Conservation (phyloP, 495 filamentous ascomycete genomes). For the Daldinia concentrica region DNA sequence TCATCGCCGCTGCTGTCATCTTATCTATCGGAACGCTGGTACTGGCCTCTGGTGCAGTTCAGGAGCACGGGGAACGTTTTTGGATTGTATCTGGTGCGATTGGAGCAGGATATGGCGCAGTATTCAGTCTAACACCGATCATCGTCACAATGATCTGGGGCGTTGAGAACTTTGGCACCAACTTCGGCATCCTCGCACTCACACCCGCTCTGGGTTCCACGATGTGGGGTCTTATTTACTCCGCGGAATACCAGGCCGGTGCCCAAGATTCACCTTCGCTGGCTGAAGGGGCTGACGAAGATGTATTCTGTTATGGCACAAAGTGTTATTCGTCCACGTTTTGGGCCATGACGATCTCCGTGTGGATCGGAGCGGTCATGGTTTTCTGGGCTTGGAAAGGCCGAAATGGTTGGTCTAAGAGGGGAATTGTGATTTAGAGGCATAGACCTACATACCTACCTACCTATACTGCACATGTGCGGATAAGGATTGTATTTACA, state of each 20-base stretch:
- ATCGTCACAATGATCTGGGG: constrained; percentile 96
- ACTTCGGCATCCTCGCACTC: constrained; percentile 95
- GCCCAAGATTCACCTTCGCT: constrained; percentile 46
- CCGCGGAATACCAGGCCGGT: constrained; percentile 77
- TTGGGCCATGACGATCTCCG: constrained; percentile 80
- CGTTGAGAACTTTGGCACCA: constrained; percentile 97
- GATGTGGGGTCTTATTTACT: constrained; percentile 86
- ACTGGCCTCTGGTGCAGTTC: constrained; percentile 74
- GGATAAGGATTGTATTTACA: constrained; percentile 2
- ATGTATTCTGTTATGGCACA: constrained; percentile 74
- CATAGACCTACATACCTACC: neutral
- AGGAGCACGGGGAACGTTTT: constrained; percentile 73
- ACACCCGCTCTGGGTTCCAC: constrained; percentile 86
- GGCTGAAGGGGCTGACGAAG: constrained; percentile 47
- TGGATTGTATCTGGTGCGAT: constrained; percentile 81
- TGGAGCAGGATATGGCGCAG: constrained; percentile 90
- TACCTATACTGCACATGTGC: constrained; percentile 1
- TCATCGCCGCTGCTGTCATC: constrained; percentile 76
- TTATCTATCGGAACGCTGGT: constrained; percentile 80
- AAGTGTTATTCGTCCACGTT: constrained; percentile 80
- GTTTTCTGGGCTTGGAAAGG: constrained; percentile 86
- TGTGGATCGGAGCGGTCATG: constrained; percentile 77
- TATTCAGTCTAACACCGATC: constrained; percentile 89
- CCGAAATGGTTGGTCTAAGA: constrained; percentile 74
- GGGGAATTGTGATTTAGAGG: constrained; percentile 74